Percentiles rank a stretch among this genome's conserved stretches.
Evolutionary conservation across 2,329 filamentous ascomycete species (phyloP).

Genomic region (Beauveria sp.): DNA sequence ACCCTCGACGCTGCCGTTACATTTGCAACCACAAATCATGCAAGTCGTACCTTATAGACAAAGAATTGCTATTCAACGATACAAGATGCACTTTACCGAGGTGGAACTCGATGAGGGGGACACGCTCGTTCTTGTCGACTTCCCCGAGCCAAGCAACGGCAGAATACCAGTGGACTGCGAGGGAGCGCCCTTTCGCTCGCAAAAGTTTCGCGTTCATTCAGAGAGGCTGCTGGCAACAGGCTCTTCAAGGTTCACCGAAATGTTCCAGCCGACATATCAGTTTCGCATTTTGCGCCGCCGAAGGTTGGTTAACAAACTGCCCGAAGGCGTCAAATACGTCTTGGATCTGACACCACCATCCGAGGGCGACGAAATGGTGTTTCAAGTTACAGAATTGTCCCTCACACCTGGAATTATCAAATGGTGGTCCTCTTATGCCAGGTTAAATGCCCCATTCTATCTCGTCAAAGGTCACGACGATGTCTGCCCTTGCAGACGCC

Average conservation of each 20-base stretch:
- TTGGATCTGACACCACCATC: slow-evolving; percentile 56
- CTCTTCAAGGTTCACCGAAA: slow-evolving; percentile 39
- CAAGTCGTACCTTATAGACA: background rate
- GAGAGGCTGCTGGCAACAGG: slow-evolving; percentile 37
- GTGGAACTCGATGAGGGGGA: slow-evolving; percentile 27
- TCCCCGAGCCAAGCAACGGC: slow-evolving; percentile 20
- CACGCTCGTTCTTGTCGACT: slow-evolving; percentile 37
- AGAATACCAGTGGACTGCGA: slow-evolving; percentile 26
- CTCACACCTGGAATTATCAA: slow-evolving; percentile 46
- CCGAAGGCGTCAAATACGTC: slow-evolving; percentile 45
- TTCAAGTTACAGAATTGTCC: slow-evolving; percentile 50
- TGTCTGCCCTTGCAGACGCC: slow-evolving; percentile 25
- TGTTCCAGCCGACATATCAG: slow-evolving; percentile 36
- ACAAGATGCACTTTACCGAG: slow-evolving; percentile 16
- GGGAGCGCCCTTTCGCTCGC: slow-evolving; percentile 24
- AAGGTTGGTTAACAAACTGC: slow-evolving; percentile 27
- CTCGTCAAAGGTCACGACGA: slow-evolving; percentile 36
- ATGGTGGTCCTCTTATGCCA: slow-evolving; percentile 40
- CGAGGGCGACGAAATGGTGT: slow-evolving; percentile 56
- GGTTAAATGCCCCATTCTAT: slow-evolving; percentile 24
- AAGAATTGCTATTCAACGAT: background rate
- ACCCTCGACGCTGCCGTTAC: background rate
- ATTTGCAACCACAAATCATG: background rate
- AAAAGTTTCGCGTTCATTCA: slow-evolving; percentile 38
- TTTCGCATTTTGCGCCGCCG: slow-evolving; percentile 30